Conservation (phyloP, 2,329 filamentous ascomycete species). For the Alternaria rosae region DNA sequence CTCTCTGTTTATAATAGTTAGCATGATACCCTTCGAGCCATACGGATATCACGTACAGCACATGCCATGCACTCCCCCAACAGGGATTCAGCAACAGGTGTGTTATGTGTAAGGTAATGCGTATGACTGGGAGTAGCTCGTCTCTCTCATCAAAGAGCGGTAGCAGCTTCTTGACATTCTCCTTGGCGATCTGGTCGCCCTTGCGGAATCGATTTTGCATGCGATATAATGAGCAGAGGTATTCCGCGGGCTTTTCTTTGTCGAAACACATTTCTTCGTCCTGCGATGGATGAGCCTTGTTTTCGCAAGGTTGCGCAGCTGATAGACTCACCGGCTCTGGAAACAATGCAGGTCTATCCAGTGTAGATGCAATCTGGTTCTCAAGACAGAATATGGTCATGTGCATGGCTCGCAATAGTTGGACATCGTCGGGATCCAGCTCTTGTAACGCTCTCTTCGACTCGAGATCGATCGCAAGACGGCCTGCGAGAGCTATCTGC, state of each 20-base stretch:
- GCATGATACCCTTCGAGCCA: neutral
- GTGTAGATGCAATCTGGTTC: conserved; percentile 45
- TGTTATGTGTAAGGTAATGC: conserved; percentile 42
- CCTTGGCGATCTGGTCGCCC: conserved; percentile 30
- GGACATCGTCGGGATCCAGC: conserved; percentile 27
- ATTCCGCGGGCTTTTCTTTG: conserved; percentile 36
- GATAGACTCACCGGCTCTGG: conserved; percentile 42
- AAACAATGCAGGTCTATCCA: conserved; percentile 46
- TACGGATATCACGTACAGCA: conserved; percentile 15
- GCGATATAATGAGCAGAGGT: conserved; percentile 46
- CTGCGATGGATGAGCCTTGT: conserved; percentile 25
- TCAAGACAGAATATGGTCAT: conserved; percentile 47
- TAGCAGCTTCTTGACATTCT: conserved; percentile 32
- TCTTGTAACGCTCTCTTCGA: conserved; percentile 37
- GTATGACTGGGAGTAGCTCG: conserved; percentile 36
- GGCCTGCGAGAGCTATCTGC: conserved; percentile 45
- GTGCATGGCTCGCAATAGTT: conserved; percentile 42
- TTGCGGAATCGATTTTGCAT: conserved; percentile 47
- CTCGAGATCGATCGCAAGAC: conserved; percentile 44
- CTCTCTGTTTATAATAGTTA: conserved; percentile 29
- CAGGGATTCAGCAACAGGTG: conserved; percentile 43
- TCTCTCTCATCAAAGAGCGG: conserved; percentile 36
- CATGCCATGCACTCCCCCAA: conserved; percentile 44
- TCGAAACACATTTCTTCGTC: conserved; percentile 40
- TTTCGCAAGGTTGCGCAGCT: neutral